Percentiles rank a stretch among this genome's conserved stretches.
phyloP scores from a whole-genome alignment of 2,329 filamentous ascomycete species.

The Teratosphaeria nubilosa region DNA sequence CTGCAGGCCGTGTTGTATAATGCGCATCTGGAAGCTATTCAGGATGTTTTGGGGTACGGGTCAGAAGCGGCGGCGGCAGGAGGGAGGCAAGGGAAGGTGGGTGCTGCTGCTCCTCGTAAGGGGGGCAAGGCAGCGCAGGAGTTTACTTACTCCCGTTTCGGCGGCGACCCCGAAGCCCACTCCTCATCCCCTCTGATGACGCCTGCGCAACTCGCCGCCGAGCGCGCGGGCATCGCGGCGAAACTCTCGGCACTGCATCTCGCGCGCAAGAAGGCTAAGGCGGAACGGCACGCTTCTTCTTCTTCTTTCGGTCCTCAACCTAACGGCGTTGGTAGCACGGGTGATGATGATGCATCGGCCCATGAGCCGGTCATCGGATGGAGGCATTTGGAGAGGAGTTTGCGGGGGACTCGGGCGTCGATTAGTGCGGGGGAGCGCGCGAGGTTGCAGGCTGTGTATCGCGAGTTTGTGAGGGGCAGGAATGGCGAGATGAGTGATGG shows the following conservation, averaged over 20 bases:
- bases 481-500: slow-evolving; percentile 94
- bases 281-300: slow-evolving; percentile 31
- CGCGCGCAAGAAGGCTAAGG: slow-evolving; percentile 53
- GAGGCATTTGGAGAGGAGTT: slow-evolving; percentile 69
- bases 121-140: slow-evolving; percentile 6
- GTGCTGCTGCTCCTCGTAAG: slow-evolving; percentile 1
- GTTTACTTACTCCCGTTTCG: slow-evolving; percentile 73
- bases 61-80: slow-evolving; percentile 16
- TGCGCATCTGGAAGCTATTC: slow-evolving; percentile 91
- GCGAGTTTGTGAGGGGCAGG: slow-evolving; percentile 82
- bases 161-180: slow-evolving; percentile 37
- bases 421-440: slow-evolving; percentile 69
- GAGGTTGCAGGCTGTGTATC: slow-evolving; percentile 71
- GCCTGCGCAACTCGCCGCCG: slow-evolving; percentile 38
- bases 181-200: slow-evolving; percentile 24
- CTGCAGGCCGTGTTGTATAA: slow-evolving; percentile 93
- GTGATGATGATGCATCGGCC: neutral
- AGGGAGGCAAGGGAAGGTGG: slow-evolving; percentile 23
- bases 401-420: slow-evolving; percentile 68
- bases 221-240: slow-evolving; percentile 67
- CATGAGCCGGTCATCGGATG: slow-evolving; percentile 46
- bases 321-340: slow-evolving; percentile 3
- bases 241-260: slow-evolving; percentile 73
- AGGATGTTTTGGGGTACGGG: slow-evolving; percentile 63
- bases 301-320: slow-evolving; percentile 7